Evolutionary conservation across 1,139 yeast genomes (phyloP), one percentile per base, ranked within the genome.

Genomic region (Pichia sorboxylosa): DNA sequence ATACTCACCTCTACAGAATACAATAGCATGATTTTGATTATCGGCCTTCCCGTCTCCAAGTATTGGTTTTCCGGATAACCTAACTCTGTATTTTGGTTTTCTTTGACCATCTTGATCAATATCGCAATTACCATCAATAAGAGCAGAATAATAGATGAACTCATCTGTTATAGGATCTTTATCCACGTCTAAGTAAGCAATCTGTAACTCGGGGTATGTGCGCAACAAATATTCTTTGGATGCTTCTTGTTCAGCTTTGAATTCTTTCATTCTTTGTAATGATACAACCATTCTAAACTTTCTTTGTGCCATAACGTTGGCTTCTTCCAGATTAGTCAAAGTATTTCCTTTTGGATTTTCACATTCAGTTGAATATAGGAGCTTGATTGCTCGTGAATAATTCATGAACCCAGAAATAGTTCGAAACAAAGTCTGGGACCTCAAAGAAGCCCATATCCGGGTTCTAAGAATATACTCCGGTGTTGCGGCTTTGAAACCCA

Each of bases 271-370:
- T 33, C 77, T 61, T 51, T 83, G 94, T 73, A 82, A 69, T 0
- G 93, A 78, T 5, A 79, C 71, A 8, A 83, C 61, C 40, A 83
- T 51, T 28, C 69, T 62, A 48, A 80, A 81, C 48, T 83, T 83
- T 30, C 87, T 56, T 22, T 55, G 55, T 1, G 77, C 73, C 59
- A 81, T 65, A 6, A 57, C 55, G 18, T 45, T 41, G 2, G 69
- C 68, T 26, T 54, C 58, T 36, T 58, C 67, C 26, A 55, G 37
- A 37, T 49, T 58, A n/a, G 43, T 52, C 22, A 42, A 48, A 30
- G 59, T 65, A 13, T 37, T 40, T 1, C 35, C 31, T 13, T 23
- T 13, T 6, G 26, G 16, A 15, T 36, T 39, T 2, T 40, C 46
- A 28, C 49, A 59, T 39, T 69, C 76, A 13, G 66, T 59, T 28